Base-by-base conservation (phyloP, 371 early-diverging fungal genomes). In the Mucor plumbeus region DNA sequence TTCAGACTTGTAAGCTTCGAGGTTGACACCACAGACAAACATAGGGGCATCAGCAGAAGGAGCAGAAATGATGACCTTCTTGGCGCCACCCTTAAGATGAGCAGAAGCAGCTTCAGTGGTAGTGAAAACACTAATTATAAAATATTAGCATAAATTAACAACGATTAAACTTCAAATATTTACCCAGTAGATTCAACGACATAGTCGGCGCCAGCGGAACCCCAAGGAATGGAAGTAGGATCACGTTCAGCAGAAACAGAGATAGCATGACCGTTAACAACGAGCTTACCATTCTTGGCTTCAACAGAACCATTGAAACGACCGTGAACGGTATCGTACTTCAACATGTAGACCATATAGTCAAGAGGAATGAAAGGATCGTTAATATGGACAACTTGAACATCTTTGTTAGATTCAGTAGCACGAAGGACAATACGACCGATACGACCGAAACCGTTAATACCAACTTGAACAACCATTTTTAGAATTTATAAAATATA, bases 261-360 rank as follows among this genome's bases (percentile, higher is more conserved):
- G 79, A 99, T 94, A 60, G 78, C 65, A 68, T 90, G 77, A 73
- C 96, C 96, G 82, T 97, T 91, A 56, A 96, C 92, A 63, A 94
- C 71, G 19, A 99, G 88, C 85, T 92, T 91, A 72, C 92, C 92
- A 69, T 90, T 87, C 86, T 95, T 89, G 75, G 80, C 73, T 76
- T 84, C 80, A 63, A 96, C 91, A 19, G 83, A 82, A 63, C 93
- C 94, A 71, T 91, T 90, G 91, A 90, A 93, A 64, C 88, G 90
- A 63, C 99, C 99, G 89, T 98, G 99, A 70, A 96, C 96, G 53
- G 98, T 94, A 88, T 99, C 99, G 81, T 97, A 97, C 88, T 97
- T 95, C 74, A 97, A 77, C 83, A 98, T 84, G 90, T 99, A 99
- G 69, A 91, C 93, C 93, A 98, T 96, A 89, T 99, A 98, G 59